Evolutionary conservation across 2,329 filamentous ascomycete species (phyloP).

Genomic region (Fusarium devonianum): DNA sequence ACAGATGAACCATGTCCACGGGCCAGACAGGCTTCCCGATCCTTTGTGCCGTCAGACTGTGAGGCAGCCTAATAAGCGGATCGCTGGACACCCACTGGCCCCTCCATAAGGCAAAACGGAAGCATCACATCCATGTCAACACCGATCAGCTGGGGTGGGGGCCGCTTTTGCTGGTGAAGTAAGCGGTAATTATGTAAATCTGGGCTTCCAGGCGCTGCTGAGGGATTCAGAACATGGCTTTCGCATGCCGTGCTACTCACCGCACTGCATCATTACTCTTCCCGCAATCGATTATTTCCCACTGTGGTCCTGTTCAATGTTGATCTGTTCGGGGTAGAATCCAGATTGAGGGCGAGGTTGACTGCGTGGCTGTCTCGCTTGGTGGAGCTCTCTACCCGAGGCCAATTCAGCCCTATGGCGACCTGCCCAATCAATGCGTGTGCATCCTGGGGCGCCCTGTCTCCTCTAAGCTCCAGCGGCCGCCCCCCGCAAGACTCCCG

Average conservation of each 20-base stretch:
- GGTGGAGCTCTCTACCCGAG: background rate
- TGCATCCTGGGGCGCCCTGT: background rate
- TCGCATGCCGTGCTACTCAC: no score
- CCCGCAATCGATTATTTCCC: no score
- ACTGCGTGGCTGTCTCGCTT: background rate
- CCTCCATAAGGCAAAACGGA: conserved; percentile 1
- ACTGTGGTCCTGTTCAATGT: no score
- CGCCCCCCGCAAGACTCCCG: background rate
- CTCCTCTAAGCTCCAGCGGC: background rate
- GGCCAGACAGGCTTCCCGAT: background rate
- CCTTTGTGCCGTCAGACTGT: conserved; percentile 1
- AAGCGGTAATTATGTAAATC: background rate
- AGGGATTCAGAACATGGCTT: no score
- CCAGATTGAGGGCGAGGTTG: background rate
- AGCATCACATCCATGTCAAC: background rate
- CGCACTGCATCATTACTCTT: no score
- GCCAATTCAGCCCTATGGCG: conserved; percentile 11
- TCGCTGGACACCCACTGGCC: background rate
- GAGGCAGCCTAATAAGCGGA: conserved; percentile 19
- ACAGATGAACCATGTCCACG: background rate
- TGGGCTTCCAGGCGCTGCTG: background rate
- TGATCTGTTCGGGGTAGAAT: background rate
- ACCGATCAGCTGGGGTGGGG: conserved; percentile 18
- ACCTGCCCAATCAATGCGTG: conserved; percentile 4
- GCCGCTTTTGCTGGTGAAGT: conserved; percentile 7